Base-by-base conservation (phyloP, 345 rosid genomes). In the Schrenkiella parvula region DNA sequence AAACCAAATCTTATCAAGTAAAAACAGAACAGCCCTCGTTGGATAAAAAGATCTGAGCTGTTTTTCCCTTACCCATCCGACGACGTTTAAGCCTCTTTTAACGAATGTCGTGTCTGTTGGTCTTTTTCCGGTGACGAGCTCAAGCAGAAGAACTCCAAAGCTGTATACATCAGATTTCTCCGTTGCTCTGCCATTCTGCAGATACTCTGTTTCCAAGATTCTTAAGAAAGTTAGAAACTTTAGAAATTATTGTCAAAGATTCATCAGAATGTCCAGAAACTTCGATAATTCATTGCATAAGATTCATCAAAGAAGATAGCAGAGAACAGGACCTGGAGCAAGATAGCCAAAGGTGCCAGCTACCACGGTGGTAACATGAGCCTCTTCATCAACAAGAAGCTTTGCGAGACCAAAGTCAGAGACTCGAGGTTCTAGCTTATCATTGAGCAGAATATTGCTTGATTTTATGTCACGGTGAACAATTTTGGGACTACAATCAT, bases 301-400 rank as follows among this genome's bases (percentile, higher is more conserved):
- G 26, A 21, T 48, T 60, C 17, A 50, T 42, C 41, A 35, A 32
- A 43, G 19, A 28, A 32, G 48, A 26, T 8, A 39, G 35, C 21
- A 58, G 8, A 58, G 38, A 62, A 54, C 32, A 71, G n/a, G 53
- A 91, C 98, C 97, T 70, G 98, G 98, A 35, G 98, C 98, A 60
- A 93, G 82, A 83, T 93, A 93, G 75, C 98, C 98, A 66, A 91
- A 91, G 59, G 97, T 91, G 80, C 98, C 98, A 39, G 98, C 98
- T 60, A 93, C 98, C 26, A 91, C 96, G 8, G 97, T 93, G 11
- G 98, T 93, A 43, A 93, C 87, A 43, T 89, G 96, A 18, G 96
- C 92, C 37, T 93, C 97, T 62, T 93, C 96, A 13, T 93, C 98
- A 19, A 82, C 92, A 77, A 90, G 81, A 81, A 93, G 98, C 79